phyloP scores from a whole-genome alignment of 768 basidiomycete genomes.

The Krasilnikovozyma curviuscula region DNA sequence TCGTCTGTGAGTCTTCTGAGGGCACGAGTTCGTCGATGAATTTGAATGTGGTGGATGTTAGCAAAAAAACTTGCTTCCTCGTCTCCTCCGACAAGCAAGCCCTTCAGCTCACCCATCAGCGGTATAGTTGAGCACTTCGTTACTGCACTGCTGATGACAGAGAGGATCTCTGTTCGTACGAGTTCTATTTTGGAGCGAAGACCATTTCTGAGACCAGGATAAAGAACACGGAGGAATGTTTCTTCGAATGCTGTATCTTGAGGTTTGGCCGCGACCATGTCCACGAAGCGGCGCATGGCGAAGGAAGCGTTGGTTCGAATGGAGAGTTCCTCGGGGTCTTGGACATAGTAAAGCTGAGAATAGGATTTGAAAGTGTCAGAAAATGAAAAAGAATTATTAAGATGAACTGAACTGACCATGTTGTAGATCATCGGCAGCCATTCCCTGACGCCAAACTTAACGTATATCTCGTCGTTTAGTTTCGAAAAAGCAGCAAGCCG shows the following conservation, averaged over 20 bases:
- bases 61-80: conserved; percentile 92
- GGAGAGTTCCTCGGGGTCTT: conserved; percentile 72
- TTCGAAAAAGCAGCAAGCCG: conserved; percentile 54
- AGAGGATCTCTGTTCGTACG: conserved; percentile 65
- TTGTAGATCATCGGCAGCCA: conserved; percentile 77
- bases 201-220: conserved; percentile 60
- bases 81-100: conserved; percentile 66
- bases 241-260: conserved; percentile 27
- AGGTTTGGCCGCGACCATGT: conserved; percentile 23
- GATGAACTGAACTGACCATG: too few relatives aligned
- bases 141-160: conserved; percentile 58
- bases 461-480: conserved; percentile 43
- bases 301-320: conserved; percentile 63
- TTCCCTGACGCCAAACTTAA: conserved; percentile 27
- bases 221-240: conserved; percentile 45
- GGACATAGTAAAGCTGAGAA: conserved; percentile 68
- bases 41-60: conserved; percentile 84
- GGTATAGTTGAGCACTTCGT: conserved; percentile 40
- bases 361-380: too few relatives aligned
- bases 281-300: conserved; percentile 58
- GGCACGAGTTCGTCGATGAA: conserved; percentile 71
- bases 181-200: conserved; percentile 62
- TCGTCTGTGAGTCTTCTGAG: conserved; percentile 64
- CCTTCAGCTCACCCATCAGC: conserved; percentile 55
- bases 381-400: too few relatives aligned